Evolutionary conservation across 148 eudicot genomes (phyloP), one percentile per base, ranked within the genome.

Genomic region (Fagopyrum tataricum): DNA sequence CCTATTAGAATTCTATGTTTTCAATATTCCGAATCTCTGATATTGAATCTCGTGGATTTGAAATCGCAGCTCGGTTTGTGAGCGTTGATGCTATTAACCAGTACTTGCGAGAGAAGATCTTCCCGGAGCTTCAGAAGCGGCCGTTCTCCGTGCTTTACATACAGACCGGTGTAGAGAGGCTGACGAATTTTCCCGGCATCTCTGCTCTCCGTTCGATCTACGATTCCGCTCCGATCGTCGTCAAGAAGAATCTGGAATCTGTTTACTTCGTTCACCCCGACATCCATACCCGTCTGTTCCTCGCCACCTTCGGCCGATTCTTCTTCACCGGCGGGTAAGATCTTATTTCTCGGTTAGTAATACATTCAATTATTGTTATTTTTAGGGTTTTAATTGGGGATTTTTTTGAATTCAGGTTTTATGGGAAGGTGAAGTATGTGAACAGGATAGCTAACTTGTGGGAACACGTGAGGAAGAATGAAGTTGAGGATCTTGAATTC

Each of bases 281-380:
- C 6, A 75, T 88, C 7, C 88, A 88, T 17, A 69, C 90, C 56
- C 85, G 89, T 43, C 87, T 86, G 83, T 90, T 88, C 78, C 81
- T 90, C 39, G 92, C 96, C 74, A 84, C 87, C 17, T 78, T 90
- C 23, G 92, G 92, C 40, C 90, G 96, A 23, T 66, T 89, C 81
- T 77, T 87, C 75, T 85, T 87, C 78, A 79, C 77, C 78, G 81
- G 79, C 58, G 89, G 93, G 91, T 87, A 87, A 71, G 0, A 1
- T 39, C 20, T 26, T 43, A 14, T 68, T 31, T 12, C 31, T 15
- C 1, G 37, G 37, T 31, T 31, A 31, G 2, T 31, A 31, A 31
- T 31, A 31, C 37, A 31, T 31, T 31, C 0, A 31, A 31, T 31
- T 31, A 31, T 31, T 31, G 37, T 31, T 31, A 31, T 3, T 31